Base-by-base conservation (phyloP, 1,284 basidiomycete species). In the Farysia itapuensis region DNA sequence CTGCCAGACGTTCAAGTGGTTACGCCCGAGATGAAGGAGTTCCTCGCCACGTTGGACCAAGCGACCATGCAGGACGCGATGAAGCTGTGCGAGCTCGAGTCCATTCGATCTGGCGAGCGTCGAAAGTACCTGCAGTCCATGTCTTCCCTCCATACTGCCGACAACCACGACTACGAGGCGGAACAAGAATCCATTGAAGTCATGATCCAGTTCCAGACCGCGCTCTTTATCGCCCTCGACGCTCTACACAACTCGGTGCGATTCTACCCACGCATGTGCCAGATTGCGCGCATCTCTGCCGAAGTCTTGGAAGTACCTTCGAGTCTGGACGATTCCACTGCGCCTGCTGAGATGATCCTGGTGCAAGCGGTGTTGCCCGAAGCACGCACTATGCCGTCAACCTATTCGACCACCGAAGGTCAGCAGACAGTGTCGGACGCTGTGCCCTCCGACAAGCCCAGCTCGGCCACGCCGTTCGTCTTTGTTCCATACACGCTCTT, bases 401-500 rank as follows among this genome's bases (percentile, higher is more conserved):
- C 74, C 71, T 54, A 78, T 77, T 22, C 69, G 67, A 22, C 74
- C 68, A 14, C 75, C 72, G 8, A 77, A 67, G 51, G 71, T 65
- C 23, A 74, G 75, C 59, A 76, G 63, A 30, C 25, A 7, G 38
- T 57, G 3, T 35, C 67, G 70, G 35, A 66, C 50, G 38, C 76
- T 59, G 34, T 64, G n/a, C 70, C 59, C 16, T 65, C 69, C 36
- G 77, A 78, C 44, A 74, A 66, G 25, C 77, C 79, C 50, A 78
- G 77, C 56, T 72, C 79, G 3, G 78, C 78, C 9, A 74, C 78
- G 2, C 80, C 80, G 1, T 81, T 81, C 63, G 79, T 81, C 38
- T 81, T 80, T 70, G 79, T 79, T 4, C 81, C 81, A 1, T 81
- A 79, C 76, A 77, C 75, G 31, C 73, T 81, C 6, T 81, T 81